Evolutionary conservation across 345 rosid genomes (phyloP).

Genomic region (Physaria fendleri): DNA sequence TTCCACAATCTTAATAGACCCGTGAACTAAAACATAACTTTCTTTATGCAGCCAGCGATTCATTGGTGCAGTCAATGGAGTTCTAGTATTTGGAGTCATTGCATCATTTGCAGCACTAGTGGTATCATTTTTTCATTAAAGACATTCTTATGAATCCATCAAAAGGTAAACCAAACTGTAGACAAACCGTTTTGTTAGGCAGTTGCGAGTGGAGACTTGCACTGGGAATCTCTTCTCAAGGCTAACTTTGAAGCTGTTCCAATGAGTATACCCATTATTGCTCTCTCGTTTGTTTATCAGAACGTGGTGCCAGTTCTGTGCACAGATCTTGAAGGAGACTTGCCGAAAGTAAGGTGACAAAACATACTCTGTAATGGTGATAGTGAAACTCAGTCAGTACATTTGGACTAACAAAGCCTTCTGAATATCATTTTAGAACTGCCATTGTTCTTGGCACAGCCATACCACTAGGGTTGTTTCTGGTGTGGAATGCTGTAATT

Average conservation of each 20-base stretch:
- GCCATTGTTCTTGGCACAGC: slow-evolving; percentile 83
- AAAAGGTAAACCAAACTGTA: not conserved
- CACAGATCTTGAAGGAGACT: slow-evolving; percentile 90
- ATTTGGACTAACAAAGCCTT: not conserved
- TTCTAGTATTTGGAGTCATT: slow-evolving; percentile 62
- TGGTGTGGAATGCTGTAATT: slow-evolving; percentile 84
- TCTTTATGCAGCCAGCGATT: slow-evolving; percentile 62
- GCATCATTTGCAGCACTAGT: slow-evolving; percentile 71
- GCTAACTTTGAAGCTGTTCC: slow-evolving; percentile 92
- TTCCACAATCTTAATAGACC: too few relatives aligned
- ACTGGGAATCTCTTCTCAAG: slow-evolving; percentile 69
- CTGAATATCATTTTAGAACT: slow-evolving; percentile 43
- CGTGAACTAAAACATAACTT: not conserved
- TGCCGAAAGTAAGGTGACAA: slow-evolving; percentile 90
- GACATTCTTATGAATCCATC: not conserved
- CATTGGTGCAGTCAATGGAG: slow-evolving; percentile 81
- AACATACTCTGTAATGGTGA: slow-evolving; percentile 3
- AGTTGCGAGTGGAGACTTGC: slow-evolving; percentile 70
- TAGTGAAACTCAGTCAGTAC: slow-evolving; percentile 1
- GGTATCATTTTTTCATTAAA: slow-evolving; percentile 40
- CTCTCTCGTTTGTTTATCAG: slow-evolving; percentile 94
- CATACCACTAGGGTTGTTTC: slow-evolving; percentile 79
- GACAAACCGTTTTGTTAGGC: slow-evolving; percentile 39
- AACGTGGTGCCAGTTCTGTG: slow-evolving; percentile 93
- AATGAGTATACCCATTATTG: slow-evolving; percentile 93